phyloP scores from a whole-genome alignment of 495 filamentous ascomycete species.

The Xylaria flabelliformis region DNA sequence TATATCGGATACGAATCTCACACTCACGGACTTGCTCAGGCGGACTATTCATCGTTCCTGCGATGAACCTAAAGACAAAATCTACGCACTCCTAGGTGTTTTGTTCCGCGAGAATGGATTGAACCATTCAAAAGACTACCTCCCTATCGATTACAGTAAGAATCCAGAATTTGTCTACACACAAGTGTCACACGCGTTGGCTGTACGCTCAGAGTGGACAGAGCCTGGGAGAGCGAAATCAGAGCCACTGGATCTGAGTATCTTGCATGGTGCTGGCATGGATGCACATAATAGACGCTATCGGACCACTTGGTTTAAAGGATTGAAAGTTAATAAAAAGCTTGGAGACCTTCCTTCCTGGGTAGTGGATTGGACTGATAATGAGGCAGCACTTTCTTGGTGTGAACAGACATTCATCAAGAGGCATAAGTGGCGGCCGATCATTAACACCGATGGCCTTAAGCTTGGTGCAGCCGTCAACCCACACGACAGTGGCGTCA shows the following conservation, averaged over 20 bases:
- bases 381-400: constrained; percentile 3
- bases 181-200: constrained; percentile 4
- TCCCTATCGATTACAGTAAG: background rate
- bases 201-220: background rate
- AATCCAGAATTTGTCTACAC: constrained; percentile 5
- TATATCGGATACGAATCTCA: background rate
- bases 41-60: constrained; percentile 7
- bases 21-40: constrained; percentile 9
- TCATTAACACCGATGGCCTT: background rate
- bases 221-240: background rate
- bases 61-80: constrained; percentile 7
- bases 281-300: background rate
- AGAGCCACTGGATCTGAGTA: constrained; percentile 1
- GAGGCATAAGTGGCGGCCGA: background rate
- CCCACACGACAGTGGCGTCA: background rate
- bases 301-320: constrained; percentile 6
- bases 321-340: constrained; percentile 1
- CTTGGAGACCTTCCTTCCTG: constrained; percentile 3
- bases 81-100: constrained; percentile 8
- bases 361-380: constrained; percentile 15
- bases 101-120: background rate
- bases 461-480: constrained; percentile 5
- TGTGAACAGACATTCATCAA: background rate
- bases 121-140: background rate
- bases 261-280: constrained; percentile 8